A percentile compares a stretch with the other conserved stretches of the same genome.
Evolutionary conservation across 768 basidiomycete species (phyloP).

Genomic region (Fomitopsis serialis): DNA sequence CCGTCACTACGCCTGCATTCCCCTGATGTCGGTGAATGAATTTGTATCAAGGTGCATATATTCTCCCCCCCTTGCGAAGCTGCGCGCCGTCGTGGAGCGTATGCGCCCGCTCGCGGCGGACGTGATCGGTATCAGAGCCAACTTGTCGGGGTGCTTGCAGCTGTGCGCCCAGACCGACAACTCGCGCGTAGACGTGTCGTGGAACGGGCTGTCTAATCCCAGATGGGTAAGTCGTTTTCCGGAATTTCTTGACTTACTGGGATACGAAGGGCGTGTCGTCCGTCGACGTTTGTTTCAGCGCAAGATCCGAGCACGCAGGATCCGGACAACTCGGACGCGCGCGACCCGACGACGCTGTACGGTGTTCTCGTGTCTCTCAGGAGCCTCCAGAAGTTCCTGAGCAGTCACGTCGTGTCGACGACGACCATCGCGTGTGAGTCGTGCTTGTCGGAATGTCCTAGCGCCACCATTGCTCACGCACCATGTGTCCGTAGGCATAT

Average conservation of each 20-base stretch:
- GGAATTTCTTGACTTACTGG: no score
- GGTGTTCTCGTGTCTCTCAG: conserved; percentile 65
- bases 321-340: conserved; percentile 26
- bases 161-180: conserved; percentile 61
- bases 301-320: conserved; percentile 18
- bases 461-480: background rate
- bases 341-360: conserved; percentile 54
- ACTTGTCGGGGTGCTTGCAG: conserved; percentile 50
- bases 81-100: conserved; percentile 77
- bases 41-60: conserved; percentile 61
- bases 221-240: conserved; percentile 31
- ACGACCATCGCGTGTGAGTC: conserved; percentile 79
- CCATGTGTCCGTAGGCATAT: conserved; percentile 50
- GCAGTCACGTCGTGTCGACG: conserved; percentile 72
- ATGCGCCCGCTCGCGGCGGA: conserved; percentile 61
- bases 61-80: conserved; percentile 69
- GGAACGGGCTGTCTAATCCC: conserved; percentile 70
- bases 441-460: background rate
- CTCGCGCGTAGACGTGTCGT: conserved; percentile 75
- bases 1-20: conserved; percentile 19
- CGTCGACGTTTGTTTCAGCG: conserved; percentile 3
- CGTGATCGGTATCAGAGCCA: conserved; percentile 63
- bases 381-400: conserved; percentile 79
- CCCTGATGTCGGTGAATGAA: background rate
- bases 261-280: background rate